Conservation (phyloP, 2,329 filamentous ascomycete genomes). For the Aspergillus sp. region DNA sequence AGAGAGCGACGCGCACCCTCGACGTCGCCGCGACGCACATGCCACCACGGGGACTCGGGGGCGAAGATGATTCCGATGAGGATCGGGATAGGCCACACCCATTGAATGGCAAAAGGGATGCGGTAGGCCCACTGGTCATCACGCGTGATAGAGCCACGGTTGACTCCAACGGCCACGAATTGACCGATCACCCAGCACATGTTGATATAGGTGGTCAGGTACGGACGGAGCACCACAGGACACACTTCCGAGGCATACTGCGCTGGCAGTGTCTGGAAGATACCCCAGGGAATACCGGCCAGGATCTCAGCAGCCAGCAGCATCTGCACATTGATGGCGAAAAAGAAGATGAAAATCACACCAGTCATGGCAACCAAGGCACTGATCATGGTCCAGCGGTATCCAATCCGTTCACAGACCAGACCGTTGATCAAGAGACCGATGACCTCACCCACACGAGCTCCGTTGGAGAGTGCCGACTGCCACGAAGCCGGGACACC, state of each 20-base stretch:
- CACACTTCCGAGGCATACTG: slow-evolving; percentile 44
- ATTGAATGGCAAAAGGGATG: slow-evolving; percentile 50
- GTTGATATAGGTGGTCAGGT: slow-evolving; percentile 43
- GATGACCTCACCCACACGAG: slow-evolving; percentile 21
- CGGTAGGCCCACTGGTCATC: slow-evolving; percentile 49
- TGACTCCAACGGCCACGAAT: slow-evolving; percentile 47
- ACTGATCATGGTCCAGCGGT: slow-evolving; percentile 27
- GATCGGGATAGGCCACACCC: slow-evolving; percentile 50
- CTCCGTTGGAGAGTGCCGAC: slow-evolving; percentile 25
- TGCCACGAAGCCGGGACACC: slow-evolving; percentile 32
- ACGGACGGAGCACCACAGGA: slow-evolving; percentile 36
- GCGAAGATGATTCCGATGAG: slow-evolving; percentile 42
- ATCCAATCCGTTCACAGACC: slow-evolving; percentile 30
- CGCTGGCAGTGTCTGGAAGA: slow-evolving; percentile 45
- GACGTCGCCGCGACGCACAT: slow-evolving; percentile 41
- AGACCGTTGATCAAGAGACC: slow-evolving; percentile 29
- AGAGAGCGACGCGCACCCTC: slow-evolving; percentile 43
- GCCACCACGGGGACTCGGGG: slow-evolving; percentile 51
- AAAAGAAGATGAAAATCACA: slow-evolving; percentile 49
- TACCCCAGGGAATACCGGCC: slow-evolving; percentile 48
- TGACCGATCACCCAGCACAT: slow-evolving; percentile 46
- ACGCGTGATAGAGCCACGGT: slow-evolving; percentile 41
- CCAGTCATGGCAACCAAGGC: slow-evolving; percentile 41
- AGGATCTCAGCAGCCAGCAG: slow-evolving; percentile 48
- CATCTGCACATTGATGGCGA: slow-evolving; percentile 42